Evolutionary conservation across 208 protist genomes (phyloP).

Genomic region (Naegleria gruberi): DNA sequence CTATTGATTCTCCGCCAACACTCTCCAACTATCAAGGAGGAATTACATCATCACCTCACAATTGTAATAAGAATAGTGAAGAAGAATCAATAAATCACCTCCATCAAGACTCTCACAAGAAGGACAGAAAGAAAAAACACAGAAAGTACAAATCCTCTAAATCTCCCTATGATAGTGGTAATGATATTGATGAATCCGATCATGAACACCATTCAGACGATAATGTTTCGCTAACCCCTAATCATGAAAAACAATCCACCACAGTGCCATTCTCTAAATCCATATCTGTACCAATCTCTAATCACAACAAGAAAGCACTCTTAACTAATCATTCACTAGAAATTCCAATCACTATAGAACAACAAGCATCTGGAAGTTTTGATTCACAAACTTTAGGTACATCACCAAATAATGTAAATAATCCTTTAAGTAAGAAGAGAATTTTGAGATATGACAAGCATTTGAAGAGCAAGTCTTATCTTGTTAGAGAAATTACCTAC

Average conservation of each 20-base stretch:
- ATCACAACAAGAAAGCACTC: background rate
- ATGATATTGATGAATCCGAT: background rate
- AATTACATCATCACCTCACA: too few species aligned
- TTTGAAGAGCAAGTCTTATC: background rate
- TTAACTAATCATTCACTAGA: too few species aligned
- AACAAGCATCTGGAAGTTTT: too few species aligned
- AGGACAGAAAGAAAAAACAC: background rate
- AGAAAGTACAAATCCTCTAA: background rate
- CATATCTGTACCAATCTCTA: background rate
- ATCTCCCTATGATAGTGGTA: background rate
- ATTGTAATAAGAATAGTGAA: too few species aligned
- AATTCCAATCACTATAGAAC: too few species aligned
- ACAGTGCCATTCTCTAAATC: background rate
- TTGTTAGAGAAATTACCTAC: background rate
- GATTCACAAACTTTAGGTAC: background rate
- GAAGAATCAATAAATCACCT: too few species aligned
- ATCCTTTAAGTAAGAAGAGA: background rate
- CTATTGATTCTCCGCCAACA: background rate
- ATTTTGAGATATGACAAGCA: background rate
- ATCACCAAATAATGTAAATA: background rate
- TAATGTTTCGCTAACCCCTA: background rate
- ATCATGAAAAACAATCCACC: background rate
- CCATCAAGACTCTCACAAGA: background rate
- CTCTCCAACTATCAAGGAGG: too few species aligned
- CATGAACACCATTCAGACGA: background rate